Base-by-base conservation (phyloP, 257 asterid species). In the Solanum bulbocastanum region DNA sequence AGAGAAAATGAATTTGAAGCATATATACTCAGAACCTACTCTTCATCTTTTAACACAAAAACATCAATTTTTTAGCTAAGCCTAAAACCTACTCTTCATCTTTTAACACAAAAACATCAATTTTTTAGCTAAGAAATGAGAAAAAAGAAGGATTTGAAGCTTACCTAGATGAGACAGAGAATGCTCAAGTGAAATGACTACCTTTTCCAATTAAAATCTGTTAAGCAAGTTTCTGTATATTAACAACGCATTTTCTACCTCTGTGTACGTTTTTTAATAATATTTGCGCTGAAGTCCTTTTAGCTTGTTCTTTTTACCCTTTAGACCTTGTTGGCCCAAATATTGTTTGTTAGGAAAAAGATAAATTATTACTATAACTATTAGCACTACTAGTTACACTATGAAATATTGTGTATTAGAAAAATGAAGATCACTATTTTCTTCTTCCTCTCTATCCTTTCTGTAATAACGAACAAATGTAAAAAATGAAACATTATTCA, bases 121-220 rank as follows among this genome's bases (percentile, higher is more conserved):
- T 11, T 3, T 56, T 56, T 56, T 82, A 52, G 42, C 10, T 39
- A 39, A 39, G 10, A 69, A 25, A 66, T 6, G 44, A 13, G 42
- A 52, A 16, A 69, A 8, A 56, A 88, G 18, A 30, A 22, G 52
- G 88, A 69, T 58, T 74, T 9, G 36, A 72, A 87, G 78, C 86
- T 37, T 87, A 89, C 90, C 90, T 35, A 20, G 87, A 32, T 30
- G 69, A 81, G 72, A 86, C 79, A 58, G 46, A 52, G 72, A 16
- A 88, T 85, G 20, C 33, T 32, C 2, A 32, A 32, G 33, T 32
- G 33, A 87, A 78, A 62, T 62, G 33, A 58, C 83, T 44, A 87
- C 58, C 37, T 39, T 49, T 22, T 8, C 42, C 84, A 32, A 71
- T 88, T n/a, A 58, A 30, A 66, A 56, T 76, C 20, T 78, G 88